Base-by-base conservation (phyloP, 2,329 filamentous ascomycete genomes). In the Fusarium chlamydosporum region DNA sequence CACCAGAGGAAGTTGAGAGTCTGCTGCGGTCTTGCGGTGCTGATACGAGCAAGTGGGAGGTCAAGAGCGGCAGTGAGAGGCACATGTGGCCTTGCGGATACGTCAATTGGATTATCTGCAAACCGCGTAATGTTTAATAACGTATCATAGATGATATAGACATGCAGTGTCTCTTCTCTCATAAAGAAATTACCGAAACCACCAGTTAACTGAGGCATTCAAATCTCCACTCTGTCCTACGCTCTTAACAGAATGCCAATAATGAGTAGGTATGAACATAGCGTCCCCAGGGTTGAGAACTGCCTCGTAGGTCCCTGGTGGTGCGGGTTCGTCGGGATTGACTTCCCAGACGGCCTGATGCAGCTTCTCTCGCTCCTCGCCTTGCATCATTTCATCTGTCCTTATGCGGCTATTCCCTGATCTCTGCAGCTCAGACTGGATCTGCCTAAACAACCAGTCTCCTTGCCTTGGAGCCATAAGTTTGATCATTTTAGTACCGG, bases 381-480 rank as follows among this genome's bases (percentile, higher is more conserved):
- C 94, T 52, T 89, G 84, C 94, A 98, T 97, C 94, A 98, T 97
- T 76, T 97, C 94, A 12, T 90, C 85, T 0, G 92, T 92, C 58
- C 94, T 85, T 70, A 97, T 82, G 18, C 82, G 80, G 15, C 84
- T 80, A 56, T 78, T 85, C 4, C 77, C 80, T 4, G 72, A 69
- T 40, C 72, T 71, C 2, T 79, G 77, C 23, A 16, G 87, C 76
- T 56, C 75, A 66, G 16, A 71, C 73, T 85, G 84, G 1, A 88
- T 83, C 3, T 78, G 56, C 11, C 76, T 82, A 76, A 94, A 97
- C 3, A 97, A 76, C 1, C 73, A 78, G 46, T 86, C 81, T 1
- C 96, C 96, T 4, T 82, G 74, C 0, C 79, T 75, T 0, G 94
- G 93, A 6, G 84, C 80, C 60, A 95, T 83, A 13, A 97, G 76